Conservation (phyloP, 2,329 filamentous ascomycete species). For the Diaporthe australafricana region DNA sequence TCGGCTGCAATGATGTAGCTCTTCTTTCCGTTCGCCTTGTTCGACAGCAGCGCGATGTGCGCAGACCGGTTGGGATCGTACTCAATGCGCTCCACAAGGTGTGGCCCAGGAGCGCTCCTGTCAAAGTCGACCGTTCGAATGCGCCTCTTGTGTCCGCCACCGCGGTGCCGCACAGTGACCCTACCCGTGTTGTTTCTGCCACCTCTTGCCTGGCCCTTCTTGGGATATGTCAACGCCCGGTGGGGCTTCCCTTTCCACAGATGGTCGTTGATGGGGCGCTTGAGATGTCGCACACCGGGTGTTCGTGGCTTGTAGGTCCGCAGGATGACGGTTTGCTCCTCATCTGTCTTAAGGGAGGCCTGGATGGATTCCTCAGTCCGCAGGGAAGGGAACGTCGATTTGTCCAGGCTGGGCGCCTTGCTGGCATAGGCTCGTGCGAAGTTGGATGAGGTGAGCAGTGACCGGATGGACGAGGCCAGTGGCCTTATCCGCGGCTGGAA, state of each 20-base stretch:
- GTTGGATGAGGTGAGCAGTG: slow-evolving; percentile 36
- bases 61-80: slow-evolving; percentile 94
- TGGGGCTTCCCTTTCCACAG: slow-evolving; percentile 93
- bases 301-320: slow-evolving; percentile 94
- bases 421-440: slow-evolving; percentile 39
- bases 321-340: slow-evolving; percentile 62
- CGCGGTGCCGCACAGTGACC: slow-evolving; percentile 90
- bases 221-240: slow-evolving; percentile 85
- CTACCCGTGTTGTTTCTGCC: slow-evolving; percentile 89
- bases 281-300: slow-evolving; percentile 90
- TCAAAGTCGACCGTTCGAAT: slow-evolving; percentile 93
- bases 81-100: slow-evolving; percentile 92
- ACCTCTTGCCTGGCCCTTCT: slow-evolving; percentile 92
- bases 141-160: slow-evolving; percentile 90
- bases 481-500: slow-evolving; percentile 74
- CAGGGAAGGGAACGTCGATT: background rate
- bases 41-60: slow-evolving; percentile 89
- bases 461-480: slow-evolving; percentile 44
- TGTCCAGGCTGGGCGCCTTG: slow-evolving; percentile 41
- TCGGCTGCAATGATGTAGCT: slow-evolving; percentile 97
- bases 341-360: slow-evolving; percentile 36
- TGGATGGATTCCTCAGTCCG: slow-evolving; percentile 16
- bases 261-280: slow-evolving; percentile 94
- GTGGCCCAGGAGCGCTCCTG: slow-evolving; percentile 81
- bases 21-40: slow-evolving; percentile 78